Conservation (phyloP, 345 rosid genomes). For the Eutrema heterophyllum region DNA sequence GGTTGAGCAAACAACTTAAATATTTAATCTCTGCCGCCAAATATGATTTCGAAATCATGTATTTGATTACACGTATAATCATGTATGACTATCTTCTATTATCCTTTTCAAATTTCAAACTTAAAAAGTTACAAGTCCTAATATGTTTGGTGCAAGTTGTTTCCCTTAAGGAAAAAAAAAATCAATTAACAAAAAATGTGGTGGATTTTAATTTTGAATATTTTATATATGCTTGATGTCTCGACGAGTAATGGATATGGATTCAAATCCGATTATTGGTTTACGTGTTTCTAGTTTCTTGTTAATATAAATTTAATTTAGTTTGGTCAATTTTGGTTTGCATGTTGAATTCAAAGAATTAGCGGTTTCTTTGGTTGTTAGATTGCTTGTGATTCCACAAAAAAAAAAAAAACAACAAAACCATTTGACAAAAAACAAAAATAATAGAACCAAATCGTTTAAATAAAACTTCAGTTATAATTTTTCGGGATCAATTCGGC, state of each 20-base stretch:
- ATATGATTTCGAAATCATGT: conserved; percentile 28
- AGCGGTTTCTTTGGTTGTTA: background rate
- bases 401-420: background rate
- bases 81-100: background rate
- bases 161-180: background rate
- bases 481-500: background rate
- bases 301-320: background rate
- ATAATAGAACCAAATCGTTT: background rate
- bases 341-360: background rate
- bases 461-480: background rate
- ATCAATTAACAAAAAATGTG: background rate
- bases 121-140: background rate
- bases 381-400: background rate
- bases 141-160: conserved; percentile 8
- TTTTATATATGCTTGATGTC: background rate
- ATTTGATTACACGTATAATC: conserved; percentile 16
- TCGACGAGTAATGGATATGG: background rate
- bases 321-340: background rate
- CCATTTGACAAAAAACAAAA: background rate
- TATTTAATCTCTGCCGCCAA: conserved; percentile 25
- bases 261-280: background rate
- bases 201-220: conserved; percentile 9
- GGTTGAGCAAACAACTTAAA: conserved; percentile 17
- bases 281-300: background rate
- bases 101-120: conserved; percentile 17